Evolutionary conservation across 2,329 filamentous ascomycete species (phyloP).

Genomic region (Aspergillus chevalieri): DNA sequence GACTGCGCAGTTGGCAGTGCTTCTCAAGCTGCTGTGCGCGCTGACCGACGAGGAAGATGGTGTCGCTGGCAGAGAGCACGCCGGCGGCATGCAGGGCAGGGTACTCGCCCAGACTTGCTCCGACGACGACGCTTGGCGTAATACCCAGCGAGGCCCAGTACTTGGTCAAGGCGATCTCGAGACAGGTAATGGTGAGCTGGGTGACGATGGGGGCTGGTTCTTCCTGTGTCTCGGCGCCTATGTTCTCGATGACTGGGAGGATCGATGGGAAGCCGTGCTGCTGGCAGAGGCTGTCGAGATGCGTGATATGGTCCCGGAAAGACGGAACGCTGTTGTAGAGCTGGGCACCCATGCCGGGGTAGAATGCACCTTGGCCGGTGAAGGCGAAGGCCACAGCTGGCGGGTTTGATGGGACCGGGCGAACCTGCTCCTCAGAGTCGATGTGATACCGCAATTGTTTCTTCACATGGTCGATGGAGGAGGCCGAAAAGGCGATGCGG

Average conservation of each 20-base stretch:
- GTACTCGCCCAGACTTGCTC: conserved; percentile 37
- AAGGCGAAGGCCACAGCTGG: conserved; percentile 31
- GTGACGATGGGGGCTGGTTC: conserved; percentile 10
- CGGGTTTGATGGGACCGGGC: conserved; percentile 37
- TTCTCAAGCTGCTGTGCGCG: conserved; percentile 62
- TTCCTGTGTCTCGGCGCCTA: conserved; percentile 34
- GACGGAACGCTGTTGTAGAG: conserved; percentile 22
- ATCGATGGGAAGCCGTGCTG: conserved; percentile 21
- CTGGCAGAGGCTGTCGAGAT: conserved; percentile 17
- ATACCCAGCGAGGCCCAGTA: conserved; percentile 27
- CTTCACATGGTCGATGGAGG: conserved; percentile 1
- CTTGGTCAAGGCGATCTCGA: conserved; percentile 36
- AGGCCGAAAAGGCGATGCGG: conserved; percentile 4
- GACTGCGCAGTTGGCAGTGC: conserved; percentile 60
- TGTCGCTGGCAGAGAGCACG: conserved; percentile 30
- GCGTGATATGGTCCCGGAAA: conserved; percentile 18
- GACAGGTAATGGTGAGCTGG: conserved; percentile 33
- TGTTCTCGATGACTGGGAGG: conserved; percentile 12
- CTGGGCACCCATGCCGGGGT: conserved; percentile 21
- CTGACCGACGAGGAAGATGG: conserved; percentile 61
- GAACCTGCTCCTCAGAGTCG: conserved; percentile 42
- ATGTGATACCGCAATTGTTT: conserved; percentile 2
- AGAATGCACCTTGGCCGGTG: conserved; percentile 31
- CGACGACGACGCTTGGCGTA: conserved; percentile 49
- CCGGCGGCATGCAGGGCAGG: conserved; percentile 28